A percentile compares a stretch with the other conserved stretches of the same genome.
Conservation (phyloP, 192 early-diverging fungal genomes). For the Backusella macrospora region DNA sequence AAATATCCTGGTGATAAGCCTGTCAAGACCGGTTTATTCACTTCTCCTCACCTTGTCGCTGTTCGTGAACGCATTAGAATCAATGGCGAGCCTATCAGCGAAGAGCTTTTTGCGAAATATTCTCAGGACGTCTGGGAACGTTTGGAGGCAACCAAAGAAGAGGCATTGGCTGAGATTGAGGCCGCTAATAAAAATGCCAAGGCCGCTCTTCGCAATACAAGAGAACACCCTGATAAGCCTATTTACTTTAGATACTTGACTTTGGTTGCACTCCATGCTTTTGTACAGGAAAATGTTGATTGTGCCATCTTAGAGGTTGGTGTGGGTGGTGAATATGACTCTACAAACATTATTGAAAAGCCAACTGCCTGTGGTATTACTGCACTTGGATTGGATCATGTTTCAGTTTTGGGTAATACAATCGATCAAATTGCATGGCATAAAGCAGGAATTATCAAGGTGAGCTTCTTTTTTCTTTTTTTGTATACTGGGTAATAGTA, state of each 20-base stretch:
- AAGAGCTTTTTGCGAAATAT: slow-evolving; percentile 79
- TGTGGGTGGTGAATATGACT: slow-evolving; percentile 84
- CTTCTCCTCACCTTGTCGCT: slow-evolving; percentile 91
- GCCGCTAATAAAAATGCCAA: slow-evolving; percentile 8
- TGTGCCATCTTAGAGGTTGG: slow-evolving; percentile 84
- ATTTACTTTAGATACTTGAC: slow-evolving; percentile 93
- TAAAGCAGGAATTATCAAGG: slow-evolving; percentile 85
- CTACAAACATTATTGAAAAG: slow-evolving; percentile 74
- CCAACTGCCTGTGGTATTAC: slow-evolving; percentile 83
- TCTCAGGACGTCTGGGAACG: slow-evolving; percentile 86
- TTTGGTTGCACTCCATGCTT: slow-evolving; percentile 86
- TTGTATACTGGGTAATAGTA: too few species aligned
- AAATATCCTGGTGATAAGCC: slow-evolving; percentile 33
- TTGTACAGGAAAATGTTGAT: slow-evolving; percentile 82
- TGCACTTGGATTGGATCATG: slow-evolving; percentile 80
- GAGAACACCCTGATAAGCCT: slow-evolving; percentile 55
- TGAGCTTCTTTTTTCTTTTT: too few species aligned
- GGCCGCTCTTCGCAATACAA: slow-evolving; percentile 12
- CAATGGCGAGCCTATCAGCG: slow-evolving; percentile 78
- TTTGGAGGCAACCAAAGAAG: slow-evolving; percentile 59
- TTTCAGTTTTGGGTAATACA: slow-evolving; percentile 68
- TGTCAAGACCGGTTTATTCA: slow-evolving; percentile 77
- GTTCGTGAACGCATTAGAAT: slow-evolving; percentile 95
- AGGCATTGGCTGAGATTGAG: slow-evolving; percentile 17
- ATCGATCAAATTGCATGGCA: slow-evolving; percentile 81